phyloP scores from a whole-genome alignment of 202 grass and related monocot species.

The Setaria italica region DNA sequence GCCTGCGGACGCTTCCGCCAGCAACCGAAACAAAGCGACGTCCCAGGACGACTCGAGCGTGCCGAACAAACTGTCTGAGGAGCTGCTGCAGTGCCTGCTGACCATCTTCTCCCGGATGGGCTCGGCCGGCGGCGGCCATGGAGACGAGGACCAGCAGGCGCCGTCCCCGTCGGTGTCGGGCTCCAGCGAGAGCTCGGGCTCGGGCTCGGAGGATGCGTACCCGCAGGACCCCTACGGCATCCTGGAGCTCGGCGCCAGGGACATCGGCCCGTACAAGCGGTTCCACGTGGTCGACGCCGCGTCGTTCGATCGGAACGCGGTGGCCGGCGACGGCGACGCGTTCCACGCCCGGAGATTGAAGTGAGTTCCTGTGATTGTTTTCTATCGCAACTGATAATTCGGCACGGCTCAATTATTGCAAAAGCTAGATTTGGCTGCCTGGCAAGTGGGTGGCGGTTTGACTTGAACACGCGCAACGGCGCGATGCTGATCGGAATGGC shows the following conservation, averaged over 20 bases:
- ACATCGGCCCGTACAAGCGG: constrained; percentile 79
- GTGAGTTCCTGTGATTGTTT: constrained; percentile 49
- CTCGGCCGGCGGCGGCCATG: constrained; percentile 38
- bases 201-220: constrained; percentile 51
- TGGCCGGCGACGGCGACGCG: constrained; percentile 21
- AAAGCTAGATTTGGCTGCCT: constrained; percentile 49
- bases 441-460: constrained; percentile 38
- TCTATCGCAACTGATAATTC: background rate
- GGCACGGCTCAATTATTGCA: constrained; percentile 32
- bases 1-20: constrained; percentile 34
- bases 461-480: constrained; percentile 17
- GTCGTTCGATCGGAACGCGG: constrained; percentile 57
- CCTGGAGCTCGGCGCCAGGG: constrained; percentile 71
- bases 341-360: constrained; percentile 59
- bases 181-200: constrained; percentile 56
- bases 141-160: constrained; percentile 53
- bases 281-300: constrained; percentile 59
- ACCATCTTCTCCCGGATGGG: constrained; percentile 81
- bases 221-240: constrained; percentile 82
- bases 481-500: constrained; percentile 18
- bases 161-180: constrained; percentile 73
- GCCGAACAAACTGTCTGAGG: constrained; percentile 89
- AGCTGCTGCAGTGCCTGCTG: constrained; percentile 78
- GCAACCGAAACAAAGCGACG: constrained; percentile 49
- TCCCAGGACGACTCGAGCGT: constrained; percentile 48